Base-by-base conservation (phyloP, 2,329 filamentous ascomycete species). In the Nannizzia gypsea region DNA sequence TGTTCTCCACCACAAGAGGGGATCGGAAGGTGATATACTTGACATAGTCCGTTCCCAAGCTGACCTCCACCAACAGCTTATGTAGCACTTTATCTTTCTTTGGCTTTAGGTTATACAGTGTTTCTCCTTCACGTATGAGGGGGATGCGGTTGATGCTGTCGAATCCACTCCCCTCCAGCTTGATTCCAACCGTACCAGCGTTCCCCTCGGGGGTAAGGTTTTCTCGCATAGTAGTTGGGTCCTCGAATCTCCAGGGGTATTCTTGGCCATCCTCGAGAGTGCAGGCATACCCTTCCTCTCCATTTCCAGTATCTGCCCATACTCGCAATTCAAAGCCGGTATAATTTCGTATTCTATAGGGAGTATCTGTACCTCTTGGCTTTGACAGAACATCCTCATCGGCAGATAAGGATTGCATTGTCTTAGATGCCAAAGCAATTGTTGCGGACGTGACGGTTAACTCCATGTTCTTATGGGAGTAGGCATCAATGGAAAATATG, bases 21-120 rank as follows among this genome's bases (percentile, higher is more conserved):
- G 92, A 97, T 26, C 93, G 84, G 68, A 99, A 85, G 1, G 91
- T 99, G 68, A 99, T 95, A 71, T 95, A 95, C 76, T 99, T 99
- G 75, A 99, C 89, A 68, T 97, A 97, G 76, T 99, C 92, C 0
- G 83, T 77, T n/a, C 90, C 93, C 24, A 99, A 80, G 58, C 83
- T 89, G 58, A 99, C 87, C 60, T 99, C 93, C 0, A 97, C 91
- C 24, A 97, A 83, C 17, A 99, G 81, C 22, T 91, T 87, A 71
- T 99, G 95, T 64, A 92, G 80, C 2, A 96, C 81, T 61, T 88
- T 82, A 67, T 96, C 88, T 63, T 90, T 87, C 71, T 90, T 89
- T 1, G 95, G 93, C 61, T 89, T 88, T 52, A 99, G 80, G 57
- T 87, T 89, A 75, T 96, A 99, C 22, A 97, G 73, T 54, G 86